phyloP scores from a whole-genome alignment of 257 asterid species.

The Solanum chiquidenum region DNA sequence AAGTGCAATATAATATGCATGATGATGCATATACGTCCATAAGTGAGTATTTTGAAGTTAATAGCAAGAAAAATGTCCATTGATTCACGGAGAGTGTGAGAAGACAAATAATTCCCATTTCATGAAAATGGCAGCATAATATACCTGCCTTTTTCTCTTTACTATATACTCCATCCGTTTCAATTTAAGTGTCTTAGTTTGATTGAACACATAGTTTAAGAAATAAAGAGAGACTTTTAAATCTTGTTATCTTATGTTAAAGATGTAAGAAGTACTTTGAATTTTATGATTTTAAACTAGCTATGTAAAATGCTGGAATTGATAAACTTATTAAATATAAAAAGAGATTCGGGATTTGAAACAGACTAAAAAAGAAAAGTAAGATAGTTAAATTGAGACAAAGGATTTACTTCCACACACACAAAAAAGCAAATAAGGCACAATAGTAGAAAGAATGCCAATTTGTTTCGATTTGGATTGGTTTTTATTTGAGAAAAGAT shows the following conservation, averaged over 20 bases:
- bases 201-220: rapidly evolving
- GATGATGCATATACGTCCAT: background rate
- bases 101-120: background rate
- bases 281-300: background rate
- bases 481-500: background rate
- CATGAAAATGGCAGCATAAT: background rate
- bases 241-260: background rate
- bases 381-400: background rate
- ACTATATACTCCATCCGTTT: background rate
- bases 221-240: background rate
- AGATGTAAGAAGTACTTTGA: too few species aligned
- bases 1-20: background rate
- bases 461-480: background rate
- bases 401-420: background rate
- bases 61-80: background rate
- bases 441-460: background rate
- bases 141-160: background rate
- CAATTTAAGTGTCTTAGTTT: background rate
- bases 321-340: background rate
- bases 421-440: background rate
- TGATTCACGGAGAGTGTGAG: background rate
- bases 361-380: background rate
- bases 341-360: background rate
- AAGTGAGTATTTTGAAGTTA: background rate
- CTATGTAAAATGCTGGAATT: background rate